A percentile compares a stretch with the other conserved stretches of the same genome.
Conservation (phyloP, 495 filamentous ascomycete species). For the Penicillium simplicissimum region DNA sequence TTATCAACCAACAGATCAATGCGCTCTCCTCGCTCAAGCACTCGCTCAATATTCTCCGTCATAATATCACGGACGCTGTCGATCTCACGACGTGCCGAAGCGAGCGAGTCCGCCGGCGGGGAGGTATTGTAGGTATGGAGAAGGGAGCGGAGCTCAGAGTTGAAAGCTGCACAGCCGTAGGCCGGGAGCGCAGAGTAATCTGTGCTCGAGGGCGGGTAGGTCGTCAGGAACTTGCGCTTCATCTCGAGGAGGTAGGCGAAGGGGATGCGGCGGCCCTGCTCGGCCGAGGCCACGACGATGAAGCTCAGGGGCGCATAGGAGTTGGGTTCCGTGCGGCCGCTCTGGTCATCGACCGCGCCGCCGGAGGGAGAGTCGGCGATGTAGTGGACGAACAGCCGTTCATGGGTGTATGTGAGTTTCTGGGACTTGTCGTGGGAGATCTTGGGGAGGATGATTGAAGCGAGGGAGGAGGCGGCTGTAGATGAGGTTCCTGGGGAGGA, state of each 20-base stretch:
- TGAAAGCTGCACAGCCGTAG: slow-evolving; percentile 89
- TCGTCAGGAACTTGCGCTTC: slow-evolving; percentile 78
- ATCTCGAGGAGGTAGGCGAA: slow-evolving; percentile 94
- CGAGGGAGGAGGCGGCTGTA: slow-evolving; percentile 76
- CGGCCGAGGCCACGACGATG: slow-evolving; percentile 74
- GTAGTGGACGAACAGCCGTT: slow-evolving; percentile 91
- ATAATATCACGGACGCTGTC: slow-evolving; percentile 93
- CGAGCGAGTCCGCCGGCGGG: slow-evolving; percentile 78
- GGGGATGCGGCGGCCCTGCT: slow-evolving; percentile 80
- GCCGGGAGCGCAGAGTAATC: slow-evolving; percentile 78
- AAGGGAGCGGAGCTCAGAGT: slow-evolving; percentile 69
- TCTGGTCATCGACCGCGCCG: slow-evolving; percentile 37
- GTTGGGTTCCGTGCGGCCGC: slow-evolving; percentile 37
- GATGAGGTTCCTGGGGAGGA: slow-evolving; percentile 71
- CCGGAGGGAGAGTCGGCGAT: slow-evolving; percentile 80
- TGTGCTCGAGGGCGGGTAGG: slow-evolving; percentile 66
- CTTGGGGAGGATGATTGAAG: slow-evolving; percentile 93
- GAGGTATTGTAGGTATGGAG: slow-evolving; percentile 87
- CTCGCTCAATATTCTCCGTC: slow-evolving; percentile 97
- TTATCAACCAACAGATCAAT: slow-evolving; percentile 97
- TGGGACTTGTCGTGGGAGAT: slow-evolving; percentile 78
- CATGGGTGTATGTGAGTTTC: slow-evolving; percentile 92
- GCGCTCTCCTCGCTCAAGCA: slow-evolving; percentile 90
- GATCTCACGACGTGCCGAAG: slow-evolving; percentile 82
- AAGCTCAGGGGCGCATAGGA: slow-evolving; percentile 81